phyloP scores from a whole-genome alignment of 2,329 filamentous ascomycete species.

The Monilinia polystroma region DNA sequence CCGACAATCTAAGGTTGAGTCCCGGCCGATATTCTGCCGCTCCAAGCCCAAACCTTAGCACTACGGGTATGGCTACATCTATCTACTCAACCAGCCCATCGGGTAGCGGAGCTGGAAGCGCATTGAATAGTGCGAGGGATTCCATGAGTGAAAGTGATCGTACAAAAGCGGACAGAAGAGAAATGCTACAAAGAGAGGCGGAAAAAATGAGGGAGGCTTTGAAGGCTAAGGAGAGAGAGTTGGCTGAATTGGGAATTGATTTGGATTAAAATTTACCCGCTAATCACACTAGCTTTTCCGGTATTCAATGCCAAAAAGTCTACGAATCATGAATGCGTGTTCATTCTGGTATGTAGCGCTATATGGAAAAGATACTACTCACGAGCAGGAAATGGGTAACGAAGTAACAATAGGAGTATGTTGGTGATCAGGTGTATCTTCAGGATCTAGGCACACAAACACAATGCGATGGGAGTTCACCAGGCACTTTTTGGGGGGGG shows the following conservation, averaged over 20 bases:
- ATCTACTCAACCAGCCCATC: conserved; percentile 39
- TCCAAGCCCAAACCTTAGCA: conserved; percentile 25
- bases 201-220: conserved; percentile 61
- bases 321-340: conserved; percentile 17
- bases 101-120: conserved; percentile 41
- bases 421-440: neutral
- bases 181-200: conserved; percentile 68
- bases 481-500: neutral
- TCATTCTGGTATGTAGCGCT: neutral
- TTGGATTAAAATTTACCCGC: conserved; percentile 16
- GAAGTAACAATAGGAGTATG: neutral
- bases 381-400: neutral
- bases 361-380: neutral
- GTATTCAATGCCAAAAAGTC: neutral
- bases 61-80: conserved; percentile 21
- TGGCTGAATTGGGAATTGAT: conserved; percentile 34
- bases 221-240: conserved; percentile 38
- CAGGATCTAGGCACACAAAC: neutral
- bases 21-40: conserved; percentile 26
- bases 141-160: conserved; percentile 49
- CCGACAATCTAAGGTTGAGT: conserved; percentile 24
- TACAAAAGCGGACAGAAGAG: conserved; percentile 60
- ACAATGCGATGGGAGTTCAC: conserved; percentile 11
- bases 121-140: conserved; percentile 37
- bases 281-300: neutral